Conservation (phyloP, 495 filamentous ascomycete species). For the Daldinia caldariorum region DNA sequence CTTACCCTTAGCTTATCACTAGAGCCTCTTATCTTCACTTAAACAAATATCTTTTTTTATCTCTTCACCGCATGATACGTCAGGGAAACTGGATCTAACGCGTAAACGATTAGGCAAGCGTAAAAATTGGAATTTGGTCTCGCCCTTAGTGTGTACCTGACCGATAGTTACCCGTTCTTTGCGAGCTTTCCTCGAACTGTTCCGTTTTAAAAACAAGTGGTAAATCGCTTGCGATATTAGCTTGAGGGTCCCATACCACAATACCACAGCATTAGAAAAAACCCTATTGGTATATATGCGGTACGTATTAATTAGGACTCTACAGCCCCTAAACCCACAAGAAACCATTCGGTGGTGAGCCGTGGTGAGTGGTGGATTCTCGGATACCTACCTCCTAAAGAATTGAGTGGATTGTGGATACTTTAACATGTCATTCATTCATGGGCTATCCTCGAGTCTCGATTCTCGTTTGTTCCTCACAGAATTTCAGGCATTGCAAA, state of each 20-base stretch:
- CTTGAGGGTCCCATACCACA: slow-evolving; percentile 12
- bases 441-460: not conserved
- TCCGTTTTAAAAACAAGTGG: slow-evolving; percentile 9
- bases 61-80: slow-evolving; percentile 46
- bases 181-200: slow-evolving; percentile 23
- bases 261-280: slow-evolving; percentile 12
- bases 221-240: slow-evolving; percentile 11
- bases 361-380: not conserved
- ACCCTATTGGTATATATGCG: slow-evolving; percentile 38
- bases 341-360: not conserved
- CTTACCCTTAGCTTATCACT: slow-evolving; percentile 17
- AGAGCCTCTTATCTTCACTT: slow-evolving; percentile 13
- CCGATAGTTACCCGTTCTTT: slow-evolving; percentile 34
- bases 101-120: slow-evolving; percentile 39
- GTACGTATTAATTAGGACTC: slow-evolving; percentile 32
- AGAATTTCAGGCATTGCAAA: not conserved
- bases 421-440: slow-evolving; percentile 8
- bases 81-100: slow-evolving; percentile 36
- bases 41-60: slow-evolving; percentile 33
- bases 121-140: slow-evolving; percentile 30
- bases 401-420: slow-evolving; percentile 8
- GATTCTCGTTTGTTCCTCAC: not conserved
- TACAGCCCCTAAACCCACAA: slow-evolving; percentile 7
- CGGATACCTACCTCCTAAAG: no score
- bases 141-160: slow-evolving; percentile 34